These are phyloP conservation scores for Dioszegia crocea DNA, from an alignment of 768 basidiomycete species.

Conservation along the genomic window DNA sequence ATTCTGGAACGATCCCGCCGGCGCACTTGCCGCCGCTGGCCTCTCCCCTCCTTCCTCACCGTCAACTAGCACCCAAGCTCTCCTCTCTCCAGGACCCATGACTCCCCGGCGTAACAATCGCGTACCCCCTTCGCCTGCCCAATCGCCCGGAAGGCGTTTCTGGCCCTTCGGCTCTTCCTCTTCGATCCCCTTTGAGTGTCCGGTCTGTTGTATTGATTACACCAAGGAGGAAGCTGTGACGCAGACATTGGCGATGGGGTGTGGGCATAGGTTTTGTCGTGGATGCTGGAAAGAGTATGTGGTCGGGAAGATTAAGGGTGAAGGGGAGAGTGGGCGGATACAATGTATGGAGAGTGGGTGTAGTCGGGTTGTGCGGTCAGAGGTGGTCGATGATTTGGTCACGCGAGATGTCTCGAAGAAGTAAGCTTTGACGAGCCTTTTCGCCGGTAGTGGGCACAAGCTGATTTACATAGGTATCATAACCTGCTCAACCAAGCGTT, in stretches of 20 bases:
- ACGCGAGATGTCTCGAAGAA: constrained; percentile 53
- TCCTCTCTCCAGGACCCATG: constrained; percentile 43
- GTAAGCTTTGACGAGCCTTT: constrained; percentile 51
- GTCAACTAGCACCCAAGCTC: constrained; percentile 40
- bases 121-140: constrained; percentile 31
- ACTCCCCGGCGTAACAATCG: constrained; percentile 37
- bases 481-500: constrained; percentile 85
- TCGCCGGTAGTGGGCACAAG: not conserved
- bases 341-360: constrained; percentile 54
- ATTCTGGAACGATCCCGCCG: constrained; percentile 86
- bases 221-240: constrained; percentile 59
- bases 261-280: constrained; percentile 78
- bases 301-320: constrained; percentile 70
- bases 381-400: constrained; percentile 55
- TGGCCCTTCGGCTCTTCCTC: constrained; percentile 15
- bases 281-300: constrained; percentile 80
- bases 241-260: constrained; percentile 66
- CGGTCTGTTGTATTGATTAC: constrained; percentile 70
- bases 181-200: constrained; percentile 70
- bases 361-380: constrained; percentile 50
- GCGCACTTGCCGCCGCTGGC: constrained; percentile 71
- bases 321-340: constrained; percentile 51
- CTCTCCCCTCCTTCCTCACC: constrained; percentile 55
- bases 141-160: constrained; percentile 2
- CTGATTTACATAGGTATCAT: constrained; percentile 59